Percentiles rank a stretch among this genome's conserved stretches.
These are phyloP conservation scores for Lasiodiplodia citricola DNA, from an alignment of 2,329 filamentous ascomycete species.

Conservation along the genomic window DNA sequence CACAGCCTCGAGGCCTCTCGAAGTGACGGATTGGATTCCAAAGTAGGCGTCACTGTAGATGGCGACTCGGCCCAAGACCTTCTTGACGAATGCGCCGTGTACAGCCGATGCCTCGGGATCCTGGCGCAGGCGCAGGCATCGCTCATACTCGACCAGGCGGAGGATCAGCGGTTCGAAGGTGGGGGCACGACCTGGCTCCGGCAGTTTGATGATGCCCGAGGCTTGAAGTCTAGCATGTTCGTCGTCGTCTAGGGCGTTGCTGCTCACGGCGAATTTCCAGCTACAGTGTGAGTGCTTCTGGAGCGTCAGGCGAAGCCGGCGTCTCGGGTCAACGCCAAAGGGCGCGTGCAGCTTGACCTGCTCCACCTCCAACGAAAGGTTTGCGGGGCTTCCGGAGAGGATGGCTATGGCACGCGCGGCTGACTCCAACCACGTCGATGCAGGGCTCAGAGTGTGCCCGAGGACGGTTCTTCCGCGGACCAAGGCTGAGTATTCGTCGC, in stretches of 20 bases:
- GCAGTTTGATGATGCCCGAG: not conserved
- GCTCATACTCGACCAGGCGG: not conserved
- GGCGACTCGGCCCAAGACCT: not conserved
- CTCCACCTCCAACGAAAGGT: not conserved
- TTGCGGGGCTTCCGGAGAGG: too few species aligned
- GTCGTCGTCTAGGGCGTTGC: not conserved
- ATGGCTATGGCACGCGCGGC: conserved; percentile 23
- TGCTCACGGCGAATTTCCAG: conserved; percentile 9
- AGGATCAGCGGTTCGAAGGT: not conserved
- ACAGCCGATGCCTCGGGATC: not conserved
- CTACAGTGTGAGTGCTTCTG: not conserved
- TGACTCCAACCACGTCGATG: conserved; percentile 33
- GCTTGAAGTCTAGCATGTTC: not conserved
- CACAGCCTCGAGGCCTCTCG: not conserved
- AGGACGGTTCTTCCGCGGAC: conserved; percentile 32
- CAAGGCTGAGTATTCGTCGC: conserved; percentile 26
- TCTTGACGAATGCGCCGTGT: not conserved
- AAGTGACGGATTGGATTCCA: not conserved
- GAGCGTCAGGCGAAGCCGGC: not conserved
- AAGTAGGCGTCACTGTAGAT: not conserved
- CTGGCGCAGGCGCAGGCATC: not conserved
- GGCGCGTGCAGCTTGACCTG: not conserved
- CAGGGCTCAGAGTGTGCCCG: conserved; percentile 30
- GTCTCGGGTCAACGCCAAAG: not conserved
- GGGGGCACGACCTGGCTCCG: not conserved